A percentile compares a stretch with the other conserved stretches of the same genome.
Conservation (phyloP, 208 protist genomes). For the Crithidia sp. region DNA sequence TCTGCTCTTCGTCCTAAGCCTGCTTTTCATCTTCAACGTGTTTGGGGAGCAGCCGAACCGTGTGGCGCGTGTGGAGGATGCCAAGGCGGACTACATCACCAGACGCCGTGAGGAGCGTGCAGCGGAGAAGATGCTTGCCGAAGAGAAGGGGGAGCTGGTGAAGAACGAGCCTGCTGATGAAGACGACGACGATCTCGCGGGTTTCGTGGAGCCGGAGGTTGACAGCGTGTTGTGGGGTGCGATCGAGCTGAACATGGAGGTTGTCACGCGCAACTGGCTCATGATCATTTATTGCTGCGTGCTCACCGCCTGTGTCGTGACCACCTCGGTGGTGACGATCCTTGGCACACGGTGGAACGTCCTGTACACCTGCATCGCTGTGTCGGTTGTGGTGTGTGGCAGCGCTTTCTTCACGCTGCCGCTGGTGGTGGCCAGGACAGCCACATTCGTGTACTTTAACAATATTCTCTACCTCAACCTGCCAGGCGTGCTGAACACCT, state of each 20-base stretch:
- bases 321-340: constrained; percentile 34
- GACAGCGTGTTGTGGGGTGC: constrained; percentile 26
- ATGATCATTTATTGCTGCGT: constrained; percentile 40
- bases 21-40: constrained; percentile 68
- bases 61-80: constrained; percentile 44
- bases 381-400: constrained; percentile 23
- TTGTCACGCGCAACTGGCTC: constrained; percentile 33
- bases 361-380: constrained; percentile 35
- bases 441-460: constrained; percentile 39
- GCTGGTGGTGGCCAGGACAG: constrained; percentile 41
- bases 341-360: constrained; percentile 36
- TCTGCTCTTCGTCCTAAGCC: constrained; percentile 41
- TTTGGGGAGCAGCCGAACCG: constrained; percentile 61
- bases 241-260: constrained; percentile 38
- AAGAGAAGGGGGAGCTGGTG: not conserved
- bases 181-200: constrained; percentile 12
- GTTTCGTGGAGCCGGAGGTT: constrained; percentile 32
- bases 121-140: not conserved
- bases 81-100: constrained; percentile 24
- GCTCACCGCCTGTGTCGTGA: constrained; percentile 39
- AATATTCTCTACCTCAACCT: constrained; percentile 55
- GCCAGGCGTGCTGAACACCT: constrained; percentile 60
- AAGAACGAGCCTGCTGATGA: not conserved
- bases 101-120: constrained; percentile 22
- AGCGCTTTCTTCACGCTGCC: constrained; percentile 41